phyloP scores from a whole-genome alignment of 2,329 filamentous ascomycete genomes.

The Calonectria pseudoreteaudii region DNA sequence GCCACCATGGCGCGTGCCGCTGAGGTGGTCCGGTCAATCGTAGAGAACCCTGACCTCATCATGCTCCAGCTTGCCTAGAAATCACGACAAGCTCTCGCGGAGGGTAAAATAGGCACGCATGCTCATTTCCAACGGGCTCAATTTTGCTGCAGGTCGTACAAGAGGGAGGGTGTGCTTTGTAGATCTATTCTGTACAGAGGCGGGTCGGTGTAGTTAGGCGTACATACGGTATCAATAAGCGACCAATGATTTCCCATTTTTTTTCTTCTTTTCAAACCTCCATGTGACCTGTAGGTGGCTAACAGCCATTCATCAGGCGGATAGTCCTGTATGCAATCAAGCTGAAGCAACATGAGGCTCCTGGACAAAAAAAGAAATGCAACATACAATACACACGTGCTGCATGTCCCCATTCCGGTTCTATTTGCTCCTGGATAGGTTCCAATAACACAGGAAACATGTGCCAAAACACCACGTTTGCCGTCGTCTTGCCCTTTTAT shows the following conservation, averaged over 20 bases:
- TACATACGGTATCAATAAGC: background rate
- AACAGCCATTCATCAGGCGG: background rate
- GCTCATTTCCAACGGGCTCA: too few species aligned
- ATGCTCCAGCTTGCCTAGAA: conserved; percentile 80
- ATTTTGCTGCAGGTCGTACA: background rate
- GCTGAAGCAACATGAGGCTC: background rate
- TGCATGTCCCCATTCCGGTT: background rate
- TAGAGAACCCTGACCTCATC: conserved; percentile 91
- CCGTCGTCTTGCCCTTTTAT: background rate
- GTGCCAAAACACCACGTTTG: background rate
- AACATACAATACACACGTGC: background rate
- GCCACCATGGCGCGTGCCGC: conserved; percentile 94
- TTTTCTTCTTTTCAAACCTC: background rate
- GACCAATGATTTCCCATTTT: background rate
- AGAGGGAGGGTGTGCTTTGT: background rate
- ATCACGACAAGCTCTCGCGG: background rate
- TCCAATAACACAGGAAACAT: background rate
- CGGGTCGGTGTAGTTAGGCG: background rate
- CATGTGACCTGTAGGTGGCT: background rate
- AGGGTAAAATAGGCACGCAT: conserved; percentile 24
- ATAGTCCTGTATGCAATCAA: background rate
- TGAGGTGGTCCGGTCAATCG: conserved; percentile 79
- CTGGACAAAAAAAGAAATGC: background rate
- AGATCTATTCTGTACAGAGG: background rate
- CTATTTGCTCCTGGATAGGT: background rate